Evolutionary conservation across 1,284 basidiomycete species (phyloP).

Genomic region (Amylostereum chailletii): DNA sequence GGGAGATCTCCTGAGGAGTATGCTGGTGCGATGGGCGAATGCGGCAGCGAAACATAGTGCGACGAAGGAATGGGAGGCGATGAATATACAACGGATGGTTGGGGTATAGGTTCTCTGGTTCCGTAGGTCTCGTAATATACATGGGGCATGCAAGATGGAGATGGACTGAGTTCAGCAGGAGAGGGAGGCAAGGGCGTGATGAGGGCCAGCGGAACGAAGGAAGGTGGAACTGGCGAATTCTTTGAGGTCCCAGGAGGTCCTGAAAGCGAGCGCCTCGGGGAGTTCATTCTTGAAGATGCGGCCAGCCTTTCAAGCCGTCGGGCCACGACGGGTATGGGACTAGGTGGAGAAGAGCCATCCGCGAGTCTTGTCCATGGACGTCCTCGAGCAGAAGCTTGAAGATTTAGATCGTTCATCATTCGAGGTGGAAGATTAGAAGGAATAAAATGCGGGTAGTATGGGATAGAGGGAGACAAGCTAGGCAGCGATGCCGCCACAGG

Average conservation of each 20-base stretch:
- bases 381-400: too few relatives aligned
- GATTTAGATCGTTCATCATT: too few relatives aligned
- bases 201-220: slow-evolving; percentile 16
- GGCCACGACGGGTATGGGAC: too few relatives aligned
- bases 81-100: slow-evolving; percentile 4
- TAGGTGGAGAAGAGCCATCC: too few relatives aligned
- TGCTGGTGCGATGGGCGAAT: background rate
- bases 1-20: slow-evolving; percentile 5
- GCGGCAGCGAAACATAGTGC: slow-evolving; percentile 4
- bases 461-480: slow-evolving; percentile 8
- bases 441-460: background rate
- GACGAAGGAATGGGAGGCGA: slow-evolving; percentile 2
- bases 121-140: slow-evolving; percentile 13
- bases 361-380: too few relatives aligned
- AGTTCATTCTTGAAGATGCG: slow-evolving; percentile 15
- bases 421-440: too few relatives aligned
- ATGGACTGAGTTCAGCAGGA: slow-evolving; percentile 5
- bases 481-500: slow-evolving; percentile 8
- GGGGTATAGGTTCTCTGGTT: slow-evolving; percentile 9
- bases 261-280: slow-evolving; percentile 26
- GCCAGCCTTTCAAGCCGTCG: too few relatives aligned
- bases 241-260: slow-evolving; percentile 24
- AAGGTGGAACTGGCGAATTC: slow-evolving; percentile 14
- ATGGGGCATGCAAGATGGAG: slow-evolving; percentile 5
- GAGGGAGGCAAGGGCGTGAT: slow-evolving; percentile 16